Base-by-base conservation (phyloP, 352 stramenopile genomes). In the Phytophthora foliorum region DNA sequence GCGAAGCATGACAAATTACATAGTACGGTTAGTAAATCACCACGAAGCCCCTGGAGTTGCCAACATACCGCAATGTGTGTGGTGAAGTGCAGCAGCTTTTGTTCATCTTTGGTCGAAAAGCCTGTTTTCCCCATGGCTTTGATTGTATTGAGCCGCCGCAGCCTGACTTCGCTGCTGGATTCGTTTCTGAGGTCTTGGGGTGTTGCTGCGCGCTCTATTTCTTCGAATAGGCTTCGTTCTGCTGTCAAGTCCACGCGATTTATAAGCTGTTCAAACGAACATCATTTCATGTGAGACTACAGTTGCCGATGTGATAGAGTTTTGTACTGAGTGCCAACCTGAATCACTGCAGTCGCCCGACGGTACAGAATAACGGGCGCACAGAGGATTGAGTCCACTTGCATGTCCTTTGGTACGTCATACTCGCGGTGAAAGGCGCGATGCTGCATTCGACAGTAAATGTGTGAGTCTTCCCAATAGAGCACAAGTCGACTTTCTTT, bases 21-120 rank as follows among this genome's bases (percentile, higher is more conserved):
- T 24, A 7, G 29, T 34, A 34, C 29, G 29, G 38, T 66, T 21
- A 55, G 38, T n/a, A 45, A 32, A 56, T 0, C 29, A 41, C 16
- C 21, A 46, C 24, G 16, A 31, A 53, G 22, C 14, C 5, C 11
- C 38, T 49, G 16, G 21, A 38, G 7, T 16, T 22, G 19, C 42
- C 24, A 48, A 55, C 70, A 21, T 49, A 88, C 82, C 38, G 77
- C 75, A 25, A 86, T 67, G 55, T 90, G 79, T 42, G 69, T 88
- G n/a, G 75, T 75, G 24, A 91, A 86, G 56, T 86, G 77, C 54
- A 91, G 77, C 36, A 91, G 70, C 22, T 85, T 86, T 58, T 91
- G 77, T 32, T 91, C 83, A 57, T 91, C 83, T 49, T 90, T 89
- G 22, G 66, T 38, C 7, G 77, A 85, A 67, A 90, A 91, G 0